A percentile compares a stretch with the other conserved stretches of the same genome.
These are phyloP conservation scores for Hippophae gyantsensis DNA, from an alignment of 306 rosid genomes.

Conservation along the genomic window DNA sequence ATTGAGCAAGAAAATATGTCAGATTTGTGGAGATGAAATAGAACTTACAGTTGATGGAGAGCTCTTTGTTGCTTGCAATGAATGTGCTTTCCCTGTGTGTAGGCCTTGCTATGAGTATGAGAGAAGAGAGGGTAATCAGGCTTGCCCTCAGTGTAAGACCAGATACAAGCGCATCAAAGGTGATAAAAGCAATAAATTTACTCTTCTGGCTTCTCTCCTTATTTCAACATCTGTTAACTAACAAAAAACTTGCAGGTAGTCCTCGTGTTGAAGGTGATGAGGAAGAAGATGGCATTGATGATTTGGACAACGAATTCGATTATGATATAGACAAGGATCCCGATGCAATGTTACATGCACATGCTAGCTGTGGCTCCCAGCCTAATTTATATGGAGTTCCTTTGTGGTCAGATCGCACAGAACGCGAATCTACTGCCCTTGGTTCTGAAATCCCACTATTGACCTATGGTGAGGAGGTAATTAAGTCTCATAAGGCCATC, in stretches of 20 bases:
- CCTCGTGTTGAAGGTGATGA: slow-evolving; percentile 95
- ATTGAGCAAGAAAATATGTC: slow-evolving; percentile 74
- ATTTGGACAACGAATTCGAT: slow-evolving; percentile 81
- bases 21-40: slow-evolving; percentile 74
- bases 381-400: slow-evolving; percentile 37
- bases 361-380: slow-evolving; percentile 43
- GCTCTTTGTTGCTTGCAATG: slow-evolving; percentile 90
- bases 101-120: slow-evolving; percentile 84
- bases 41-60: slow-evolving; percentile 76
- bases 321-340: slow-evolving; percentile 36
- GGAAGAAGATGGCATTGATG: slow-evolving; percentile 88
- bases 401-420: slow-evolving; percentile 18
- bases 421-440: slow-evolving; percentile 51
- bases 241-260: slow-evolving; percentile 49
- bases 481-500: not conserved
- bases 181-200: slow-evolving; percentile 19
- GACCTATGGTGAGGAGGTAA: slow-evolving; percentile 93
- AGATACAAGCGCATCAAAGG: slow-evolving; percentile 85
- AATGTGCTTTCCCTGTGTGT: slow-evolving; percentile 90
- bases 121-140: slow-evolving; percentile 76
- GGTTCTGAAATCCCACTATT: slow-evolving; percentile 75
- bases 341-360: slow-evolving; percentile 38
- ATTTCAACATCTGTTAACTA: slow-evolving; percentile 3
- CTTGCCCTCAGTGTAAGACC: slow-evolving; percentile 92
- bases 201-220: slow-evolving; percentile 1